Conservation (phyloP, 495 filamentous ascomycete species). For the Physcia stellaris region DNA sequence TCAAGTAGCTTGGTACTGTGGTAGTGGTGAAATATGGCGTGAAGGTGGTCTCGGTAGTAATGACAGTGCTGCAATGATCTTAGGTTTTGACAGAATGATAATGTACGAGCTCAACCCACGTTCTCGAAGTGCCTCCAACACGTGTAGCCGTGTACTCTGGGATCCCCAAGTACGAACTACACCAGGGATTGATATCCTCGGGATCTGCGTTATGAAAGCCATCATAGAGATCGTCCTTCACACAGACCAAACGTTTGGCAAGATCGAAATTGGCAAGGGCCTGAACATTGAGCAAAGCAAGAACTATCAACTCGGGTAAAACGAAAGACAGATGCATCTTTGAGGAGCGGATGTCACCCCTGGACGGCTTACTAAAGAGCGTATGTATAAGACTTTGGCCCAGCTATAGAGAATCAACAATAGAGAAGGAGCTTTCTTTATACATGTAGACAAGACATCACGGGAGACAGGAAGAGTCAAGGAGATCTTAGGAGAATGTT, state of each 20-base stretch:
- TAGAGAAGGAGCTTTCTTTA: too few relatives aligned
- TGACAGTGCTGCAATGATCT: background rate
- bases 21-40: too few relatives aligned
- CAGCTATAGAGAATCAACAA: too few relatives aligned
- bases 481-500: too few relatives aligned
- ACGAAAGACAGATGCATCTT: background rate
- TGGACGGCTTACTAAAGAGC: too few relatives aligned
- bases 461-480: too few relatives aligned
- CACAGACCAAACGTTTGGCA: background rate
- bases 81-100: background rate
- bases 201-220: background rate
- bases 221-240: constrained; percentile 1
- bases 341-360: background rate
- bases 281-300: background rate
- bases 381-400: too few relatives aligned
- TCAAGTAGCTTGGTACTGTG: constrained; percentile 1
- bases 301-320: constrained; percentile 1
- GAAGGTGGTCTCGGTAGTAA: too few relatives aligned
- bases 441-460: too few relatives aligned
- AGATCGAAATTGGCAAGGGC: constrained; percentile 47
- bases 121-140: constrained; percentile 4
- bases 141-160: constrained; percentile 1
- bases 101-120: constrained; percentile 3
- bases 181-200: background rate
- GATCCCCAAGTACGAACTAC: background rate